phyloP scores from a whole-genome alignment of 192 early-diverging fungal species.

The Linnemannia elongata region DNA sequence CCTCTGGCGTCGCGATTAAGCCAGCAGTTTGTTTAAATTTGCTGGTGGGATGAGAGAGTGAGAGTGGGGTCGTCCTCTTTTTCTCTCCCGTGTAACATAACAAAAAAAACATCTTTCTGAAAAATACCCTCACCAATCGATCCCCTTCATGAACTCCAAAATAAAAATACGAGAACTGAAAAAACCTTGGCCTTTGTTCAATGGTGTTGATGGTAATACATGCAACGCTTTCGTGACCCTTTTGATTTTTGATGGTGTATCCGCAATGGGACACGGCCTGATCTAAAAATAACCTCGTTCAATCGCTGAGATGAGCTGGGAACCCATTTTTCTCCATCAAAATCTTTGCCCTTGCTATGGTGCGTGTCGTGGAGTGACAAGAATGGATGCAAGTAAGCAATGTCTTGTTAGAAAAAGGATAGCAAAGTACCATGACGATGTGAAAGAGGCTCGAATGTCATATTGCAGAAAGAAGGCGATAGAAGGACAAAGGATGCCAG shows the following conservation, averaged over 20 bases:
- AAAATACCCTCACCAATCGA: not conserved
- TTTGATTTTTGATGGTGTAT: not conserved
- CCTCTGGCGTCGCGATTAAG: constrained; percentile 61
- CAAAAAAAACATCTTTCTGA: not conserved
- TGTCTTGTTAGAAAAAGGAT: not conserved
- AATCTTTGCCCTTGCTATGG: not conserved
- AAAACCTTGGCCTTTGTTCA: not conserved
- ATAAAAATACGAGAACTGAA: not conserved
- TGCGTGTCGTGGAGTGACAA: not conserved
- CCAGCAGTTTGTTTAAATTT: not conserved
- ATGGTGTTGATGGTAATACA: not conserved
- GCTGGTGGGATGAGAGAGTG: not conserved
- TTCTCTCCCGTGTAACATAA: constrained; percentile 6
- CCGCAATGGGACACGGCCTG: not conserved
- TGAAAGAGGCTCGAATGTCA: not conserved
- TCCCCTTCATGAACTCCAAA: not conserved
- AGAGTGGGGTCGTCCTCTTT: not conserved
- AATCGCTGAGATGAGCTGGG: not conserved
- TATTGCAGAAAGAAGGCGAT: not conserved
- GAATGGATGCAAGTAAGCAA: not conserved
- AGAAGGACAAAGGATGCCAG: not conserved
- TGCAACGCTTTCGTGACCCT: not conserved
- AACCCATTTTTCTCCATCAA: not conserved
- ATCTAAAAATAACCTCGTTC: not conserved
- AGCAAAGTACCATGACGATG: too few species aligned